Conservation (phyloP, 225 moss, liverwort and hornwort genomes). For the Marchantia paleacea region DNA sequence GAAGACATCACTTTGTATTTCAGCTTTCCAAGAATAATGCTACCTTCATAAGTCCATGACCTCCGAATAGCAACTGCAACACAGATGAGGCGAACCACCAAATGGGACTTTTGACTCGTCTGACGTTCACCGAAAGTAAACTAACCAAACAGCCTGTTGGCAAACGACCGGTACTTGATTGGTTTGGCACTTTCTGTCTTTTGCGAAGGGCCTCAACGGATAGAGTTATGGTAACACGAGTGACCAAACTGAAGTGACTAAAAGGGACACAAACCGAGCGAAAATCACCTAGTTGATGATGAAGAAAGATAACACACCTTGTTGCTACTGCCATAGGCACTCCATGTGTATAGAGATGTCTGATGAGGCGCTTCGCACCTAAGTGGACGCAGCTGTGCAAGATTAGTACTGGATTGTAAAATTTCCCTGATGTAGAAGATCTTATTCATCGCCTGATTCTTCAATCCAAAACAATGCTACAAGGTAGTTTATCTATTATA, state of each 20-base stretch:
- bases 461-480: too few species aligned
- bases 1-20: conserved; percentile 24
- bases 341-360: conserved; percentile 65
- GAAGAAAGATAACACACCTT: conserved; percentile 56
- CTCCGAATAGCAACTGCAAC: conserved; percentile 38
- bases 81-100: conserved; percentile 19
- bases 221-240: not conserved
- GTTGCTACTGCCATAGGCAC: conserved; percentile 95
- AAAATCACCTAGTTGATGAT: not conserved
- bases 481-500: too few species aligned
- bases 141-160: not conserved
- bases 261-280: not conserved
- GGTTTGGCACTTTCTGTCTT: not conserved
- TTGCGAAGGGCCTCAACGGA: not conserved
- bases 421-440: too few species aligned
- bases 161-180: not conserved
- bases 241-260: not conserved
- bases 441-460: too few species aligned
- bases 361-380: conserved; percentile 87
- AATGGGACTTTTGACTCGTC: conserved; percentile 12
- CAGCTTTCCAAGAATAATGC: conserved; percentile 18
- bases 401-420: not conserved
- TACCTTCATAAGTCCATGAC: conserved; percentile 22
- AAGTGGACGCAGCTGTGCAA: not conserved
- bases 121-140: not conserved